Conservation (phyloP, 805 yeast species). For the Starmerella powellii region DNA sequence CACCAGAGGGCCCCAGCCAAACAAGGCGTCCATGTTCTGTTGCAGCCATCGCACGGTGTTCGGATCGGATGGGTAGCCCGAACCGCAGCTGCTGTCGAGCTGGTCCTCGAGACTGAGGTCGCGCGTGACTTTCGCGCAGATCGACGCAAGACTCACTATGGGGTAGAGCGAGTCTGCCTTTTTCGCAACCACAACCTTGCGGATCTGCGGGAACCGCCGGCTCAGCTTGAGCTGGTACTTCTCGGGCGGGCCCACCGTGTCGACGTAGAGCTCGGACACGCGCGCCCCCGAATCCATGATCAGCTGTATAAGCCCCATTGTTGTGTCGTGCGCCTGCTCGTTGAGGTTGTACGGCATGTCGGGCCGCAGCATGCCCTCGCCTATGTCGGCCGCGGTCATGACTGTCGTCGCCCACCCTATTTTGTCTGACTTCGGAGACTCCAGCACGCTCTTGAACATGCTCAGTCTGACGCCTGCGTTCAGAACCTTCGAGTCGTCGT, state of each 20-base stretch:
- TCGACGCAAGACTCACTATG: slow-evolving; percentile 85
- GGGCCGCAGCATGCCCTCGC: slow-evolving; percentile 73
- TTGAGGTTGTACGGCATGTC: slow-evolving; percentile 62
- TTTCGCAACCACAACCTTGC: slow-evolving; percentile 67
- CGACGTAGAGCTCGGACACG: slow-evolving; percentile 67
- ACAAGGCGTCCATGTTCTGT: slow-evolving; percentile 49
- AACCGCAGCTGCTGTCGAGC: slow-evolving; percentile 46
- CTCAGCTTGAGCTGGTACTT: slow-evolving; percentile 68
- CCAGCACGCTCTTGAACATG: slow-evolving; percentile 33
- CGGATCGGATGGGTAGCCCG: slow-evolving; percentile 94
- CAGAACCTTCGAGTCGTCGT: slow-evolving; percentile 85
- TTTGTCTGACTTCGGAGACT: slow-evolving; percentile 28
- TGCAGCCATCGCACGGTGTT: slow-evolving; percentile 69
- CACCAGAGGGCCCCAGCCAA: slow-evolving; percentile 73
- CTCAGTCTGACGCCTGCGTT: slow-evolving; percentile 57
- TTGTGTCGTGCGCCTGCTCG: slow-evolving; percentile 93
- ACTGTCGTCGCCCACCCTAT: slow-evolving; percentile 84
- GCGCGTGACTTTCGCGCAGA: slow-evolving; percentile 92
- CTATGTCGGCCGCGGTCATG: slow-evolving; percentile 77
- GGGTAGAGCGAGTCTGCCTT: slow-evolving; percentile 92
- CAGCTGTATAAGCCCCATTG: slow-evolving; percentile 62
- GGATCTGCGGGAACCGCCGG: slow-evolving; percentile 50
- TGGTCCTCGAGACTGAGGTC: slow-evolving; percentile 44
- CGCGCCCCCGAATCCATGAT: slow-evolving; percentile 52
- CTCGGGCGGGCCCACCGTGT: slow-evolving; percentile 93